Evolutionary conservation across 441 rosid species (phyloP), one percentile per base, ranked within the genome.

Genomic region (Pelargonium hybrid): DNA sequence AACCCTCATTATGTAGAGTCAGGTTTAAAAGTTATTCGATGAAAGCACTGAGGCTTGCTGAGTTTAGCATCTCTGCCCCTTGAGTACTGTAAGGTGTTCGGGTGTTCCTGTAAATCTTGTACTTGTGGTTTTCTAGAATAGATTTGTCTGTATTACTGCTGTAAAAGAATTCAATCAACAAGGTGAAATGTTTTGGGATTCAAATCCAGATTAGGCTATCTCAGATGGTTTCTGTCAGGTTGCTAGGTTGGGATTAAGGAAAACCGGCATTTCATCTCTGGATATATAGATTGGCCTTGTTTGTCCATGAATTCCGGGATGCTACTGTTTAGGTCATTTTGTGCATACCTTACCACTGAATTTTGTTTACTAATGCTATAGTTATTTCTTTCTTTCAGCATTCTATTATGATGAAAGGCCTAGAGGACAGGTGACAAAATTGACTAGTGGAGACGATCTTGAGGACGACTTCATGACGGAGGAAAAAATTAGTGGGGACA

Each of bases 391-490:
- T 3, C 39, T 56, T 78, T 65, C 85, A 88, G 92, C n/a, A 34
- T 54, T 67, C 67, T 84, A 74, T 71, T 57, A 47, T 14, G 90
- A 70, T 11, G 82, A 77, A 54, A 75, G 72, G 74, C 87, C 82
- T 1, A 81, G 66, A 63, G 88, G 88, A 15, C 76, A 82, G 68
- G 77, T 90, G 71, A 91, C 93, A 54, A 88, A 85, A 82, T 80
- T 90, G 59, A 2, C 45, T 0, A 86, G 97, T 7, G 97, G 98
- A 43, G 97, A 91, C 11, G 93, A 93, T 77, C 90, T 93, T 34
- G 92, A 86, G 10, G 97, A 91, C 13, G 98, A 93, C 76, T 91
- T 91, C 81, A 9, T 66, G 80, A 75, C 72, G 45, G 85, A 81
- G 65, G 83, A 68, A 52, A 59, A 75, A 15, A 15, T 20, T 67